Conservation (phyloP, 177 flowering plant species). For the Vitis hybrid region DNA sequence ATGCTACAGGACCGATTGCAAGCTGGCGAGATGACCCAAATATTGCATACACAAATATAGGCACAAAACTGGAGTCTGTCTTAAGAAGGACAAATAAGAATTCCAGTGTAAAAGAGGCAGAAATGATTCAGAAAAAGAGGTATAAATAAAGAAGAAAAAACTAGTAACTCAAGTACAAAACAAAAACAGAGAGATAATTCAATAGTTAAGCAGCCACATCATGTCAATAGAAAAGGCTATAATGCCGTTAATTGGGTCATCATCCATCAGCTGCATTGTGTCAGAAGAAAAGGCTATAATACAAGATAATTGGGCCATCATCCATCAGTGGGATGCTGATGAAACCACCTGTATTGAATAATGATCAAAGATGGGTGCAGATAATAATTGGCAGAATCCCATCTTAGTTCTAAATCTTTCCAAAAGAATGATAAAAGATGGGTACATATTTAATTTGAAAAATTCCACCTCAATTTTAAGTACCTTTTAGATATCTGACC, state of each 20-base stretch:
- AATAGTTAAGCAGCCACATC: too few species aligned
- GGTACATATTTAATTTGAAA: too few species aligned
- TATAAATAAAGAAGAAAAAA: background rate
- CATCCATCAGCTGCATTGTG: background rate
- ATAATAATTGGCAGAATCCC: background rate
- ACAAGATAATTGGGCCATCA: too few species aligned
- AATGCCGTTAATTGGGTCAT: too few species aligned
- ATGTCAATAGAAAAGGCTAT: too few species aligned
- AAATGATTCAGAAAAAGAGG: background rate
- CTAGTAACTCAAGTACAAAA: background rate
- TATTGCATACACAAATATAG: constrained; percentile 86
- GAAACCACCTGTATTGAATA: background rate
- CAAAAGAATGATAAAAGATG: background rate
- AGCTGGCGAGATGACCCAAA: constrained; percentile 99
- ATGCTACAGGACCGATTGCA: constrained; percentile 97
- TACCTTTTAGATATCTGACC: too few species aligned
- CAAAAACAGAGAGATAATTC: background rate
- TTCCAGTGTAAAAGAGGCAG: constrained; percentile 2
- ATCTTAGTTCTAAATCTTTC: background rate
- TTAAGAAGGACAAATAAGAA: constrained; percentile 17
- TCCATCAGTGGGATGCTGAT: background rate
- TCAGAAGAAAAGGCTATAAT: background rate
- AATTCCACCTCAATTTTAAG: too few species aligned
- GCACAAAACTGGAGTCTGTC: constrained; percentile 87
- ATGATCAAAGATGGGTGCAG: background rate